Conservation (phyloP, 78 protist genomes). For the Dictyostelium discoideum region DNA sequence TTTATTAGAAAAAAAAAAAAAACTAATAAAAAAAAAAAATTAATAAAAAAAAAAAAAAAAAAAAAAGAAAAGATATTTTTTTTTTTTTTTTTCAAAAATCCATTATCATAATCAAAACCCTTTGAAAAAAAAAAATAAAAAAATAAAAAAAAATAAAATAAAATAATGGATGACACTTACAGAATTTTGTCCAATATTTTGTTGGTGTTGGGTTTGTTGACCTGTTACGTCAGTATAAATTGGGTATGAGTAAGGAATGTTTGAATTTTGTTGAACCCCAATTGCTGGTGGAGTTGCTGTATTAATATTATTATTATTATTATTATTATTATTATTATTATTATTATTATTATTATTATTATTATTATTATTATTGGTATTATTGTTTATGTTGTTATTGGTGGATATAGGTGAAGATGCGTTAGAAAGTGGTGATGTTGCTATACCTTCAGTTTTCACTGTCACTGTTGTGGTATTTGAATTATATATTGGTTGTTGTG, state of each 20-base stretch:
- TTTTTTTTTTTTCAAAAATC: not conserved
- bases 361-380: not conserved
- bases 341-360: not conserved
- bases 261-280: not conserved
- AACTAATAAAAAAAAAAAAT: no score
- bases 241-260: not conserved
- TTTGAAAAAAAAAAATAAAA: not conserved
- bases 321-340: not conserved
- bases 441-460: not conserved
- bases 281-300: not conserved
- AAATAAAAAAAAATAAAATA: not conserved
- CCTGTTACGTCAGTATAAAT: not conserved
- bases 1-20: no score
- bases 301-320: not conserved
- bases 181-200: not conserved
- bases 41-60: not conserved
- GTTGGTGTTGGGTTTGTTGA: constrained; percentile 15
- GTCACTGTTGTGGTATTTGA: not conserved
- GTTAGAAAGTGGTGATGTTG: not conserved
- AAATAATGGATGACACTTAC: not conserved
- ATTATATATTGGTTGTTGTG: not conserved
- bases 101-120: not conserved
- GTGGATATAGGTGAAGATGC: not conserved
- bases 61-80: not conserved
- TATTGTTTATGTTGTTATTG: not conserved